These are phyloP conservation scores for Takashimella tepidaria DNA, from an alignment of 1,284 basidiomycete genomes.

Conservation along the genomic window DNA sequence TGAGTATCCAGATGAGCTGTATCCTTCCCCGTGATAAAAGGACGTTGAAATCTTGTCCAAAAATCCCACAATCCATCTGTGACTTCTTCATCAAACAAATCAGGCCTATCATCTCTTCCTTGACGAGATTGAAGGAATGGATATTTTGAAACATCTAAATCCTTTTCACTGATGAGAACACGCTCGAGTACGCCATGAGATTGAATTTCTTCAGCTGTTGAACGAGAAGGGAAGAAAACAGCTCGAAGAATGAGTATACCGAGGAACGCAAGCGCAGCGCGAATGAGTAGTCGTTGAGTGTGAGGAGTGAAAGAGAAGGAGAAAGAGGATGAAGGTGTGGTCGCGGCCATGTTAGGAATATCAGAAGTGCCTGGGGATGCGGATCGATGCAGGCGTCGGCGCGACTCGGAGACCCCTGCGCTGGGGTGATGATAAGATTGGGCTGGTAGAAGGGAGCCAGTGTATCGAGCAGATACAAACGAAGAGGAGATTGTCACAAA, in stretches of 20 bases:
- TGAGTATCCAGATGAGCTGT: slow-evolving; percentile 83
- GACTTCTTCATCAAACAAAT: slow-evolving; percentile 71
- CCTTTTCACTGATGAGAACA: slow-evolving; percentile 75
- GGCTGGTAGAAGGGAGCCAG: slow-evolving; percentile 1
- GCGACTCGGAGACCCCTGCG: slow-evolving; percentile 27
- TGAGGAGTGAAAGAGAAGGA: slow-evolving; percentile 30
- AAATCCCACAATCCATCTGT: slow-evolving; percentile 73
- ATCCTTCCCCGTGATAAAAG: slow-evolving; percentile 73
- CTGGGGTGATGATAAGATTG: slow-evolving; percentile 19
- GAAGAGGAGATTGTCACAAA: slow-evolving; percentile 9
- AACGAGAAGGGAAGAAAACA: slow-evolving; percentile 32
- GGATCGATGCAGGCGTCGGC: slow-evolving; percentile 22
- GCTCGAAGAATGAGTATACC: slow-evolving; percentile 38
- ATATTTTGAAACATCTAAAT: slow-evolving; percentile 78
- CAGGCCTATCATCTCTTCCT: slow-evolving; percentile 73
- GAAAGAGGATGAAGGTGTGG: slow-evolving; percentile 8
- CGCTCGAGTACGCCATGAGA: slow-evolving; percentile 77
- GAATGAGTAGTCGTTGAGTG: slow-evolving; percentile 39
- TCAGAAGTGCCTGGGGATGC: slow-evolving; percentile 17
- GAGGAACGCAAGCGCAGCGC: slow-evolving; percentile 35
- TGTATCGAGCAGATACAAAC: not conserved
- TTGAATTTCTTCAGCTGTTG: slow-evolving; percentile 55
- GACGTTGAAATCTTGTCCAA: slow-evolving; percentile 84
- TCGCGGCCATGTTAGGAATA: slow-evolving; percentile 28
- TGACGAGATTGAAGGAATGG: slow-evolving; percentile 78